These are phyloP conservation scores for Pythium grandisporangium DNA, from an alignment of 352 stramenopile species.

Conservation along the genomic window DNA sequence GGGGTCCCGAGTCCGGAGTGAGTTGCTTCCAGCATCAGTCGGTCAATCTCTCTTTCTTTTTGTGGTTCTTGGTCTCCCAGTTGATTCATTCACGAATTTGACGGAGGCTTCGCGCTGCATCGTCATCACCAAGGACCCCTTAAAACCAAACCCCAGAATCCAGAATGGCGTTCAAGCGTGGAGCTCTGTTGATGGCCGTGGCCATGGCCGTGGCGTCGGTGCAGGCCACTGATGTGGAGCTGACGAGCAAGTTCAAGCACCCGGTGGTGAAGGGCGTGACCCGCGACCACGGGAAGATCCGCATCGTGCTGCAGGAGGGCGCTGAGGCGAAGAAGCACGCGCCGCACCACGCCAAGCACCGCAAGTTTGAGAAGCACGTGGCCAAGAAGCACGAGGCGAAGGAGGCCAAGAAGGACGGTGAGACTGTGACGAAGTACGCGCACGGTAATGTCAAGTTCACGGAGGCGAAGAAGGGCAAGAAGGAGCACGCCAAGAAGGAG, in stretches of 20 bases:
- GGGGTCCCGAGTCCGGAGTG: no score
- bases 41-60: no score
- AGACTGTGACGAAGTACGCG: conserved; percentile 39
- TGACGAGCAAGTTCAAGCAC: conserved; percentile 15
- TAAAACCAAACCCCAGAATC: not conserved
- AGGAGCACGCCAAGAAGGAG: conserved; percentile 2
- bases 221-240: conserved; percentile 6
- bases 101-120: no score
- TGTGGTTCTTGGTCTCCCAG: no score
- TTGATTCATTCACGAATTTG: conserved; percentile 20
- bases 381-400: not conserved
- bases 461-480: conserved; percentile 10
- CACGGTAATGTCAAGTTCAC: conserved; percentile 39
- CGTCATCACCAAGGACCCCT: no score
- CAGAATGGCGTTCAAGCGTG: conserved; percentile 19
- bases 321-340: not conserved
- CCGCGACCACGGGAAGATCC: conserved; percentile 7
- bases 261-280: conserved; percentile 13
- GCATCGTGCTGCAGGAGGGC: conserved; percentile 9
- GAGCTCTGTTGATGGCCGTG: conserved; percentile 7
- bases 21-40: no score
- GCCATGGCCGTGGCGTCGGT: conserved; percentile 3
- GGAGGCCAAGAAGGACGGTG: conserved; percentile 27
- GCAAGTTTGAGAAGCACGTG: not conserved
- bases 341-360: conserved; percentile 1